Conservation (phyloP, 192 early-diverging fungal genomes). For the Haplosporangium gracile region DNA sequence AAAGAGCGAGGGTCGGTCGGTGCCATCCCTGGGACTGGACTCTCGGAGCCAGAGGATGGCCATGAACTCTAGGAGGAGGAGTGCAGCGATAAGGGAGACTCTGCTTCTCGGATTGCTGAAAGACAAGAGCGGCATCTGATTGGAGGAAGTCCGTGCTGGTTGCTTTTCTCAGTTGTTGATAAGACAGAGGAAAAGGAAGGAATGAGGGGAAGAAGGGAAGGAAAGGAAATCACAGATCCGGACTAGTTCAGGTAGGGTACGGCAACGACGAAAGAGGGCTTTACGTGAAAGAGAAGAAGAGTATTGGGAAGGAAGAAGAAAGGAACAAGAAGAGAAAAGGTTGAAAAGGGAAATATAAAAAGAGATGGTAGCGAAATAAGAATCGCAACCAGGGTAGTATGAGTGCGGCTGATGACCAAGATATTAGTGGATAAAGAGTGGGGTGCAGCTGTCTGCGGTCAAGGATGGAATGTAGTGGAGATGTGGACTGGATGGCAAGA, state of each 20-base stretch:
- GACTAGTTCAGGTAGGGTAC: background rate
- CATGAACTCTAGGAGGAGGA: constrained; percentile 35
- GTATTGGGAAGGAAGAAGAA: background rate
- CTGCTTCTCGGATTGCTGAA: constrained; percentile 32
- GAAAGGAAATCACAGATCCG: background rate
- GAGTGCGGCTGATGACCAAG: background rate
- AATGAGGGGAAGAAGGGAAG: background rate
- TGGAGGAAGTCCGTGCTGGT: background rate
- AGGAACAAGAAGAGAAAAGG: background rate
- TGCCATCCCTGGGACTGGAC: background rate
- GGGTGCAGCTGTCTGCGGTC: constrained; percentile 15
- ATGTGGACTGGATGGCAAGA: constrained; percentile 29
- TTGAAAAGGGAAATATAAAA: background rate
- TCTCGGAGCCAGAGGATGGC: constrained; percentile 35
- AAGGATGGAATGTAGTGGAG: constrained; percentile 48
- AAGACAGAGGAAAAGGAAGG: background rate
- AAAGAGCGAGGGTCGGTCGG: background rate
- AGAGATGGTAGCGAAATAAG: background rate
- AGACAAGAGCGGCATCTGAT: constrained; percentile 34
- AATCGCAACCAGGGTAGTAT: background rate
- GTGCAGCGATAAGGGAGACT: constrained; percentile 14
- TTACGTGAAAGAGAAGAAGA: background rate
- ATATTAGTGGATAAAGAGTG: background rate
- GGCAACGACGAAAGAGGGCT: background rate
- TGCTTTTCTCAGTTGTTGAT: no score